Percentiles rank a stretch among this genome's conserved stretches.
Evolutionary conservation across 257 asterid genomes (phyloP).

Genomic region (Nemophila menziesii): DNA sequence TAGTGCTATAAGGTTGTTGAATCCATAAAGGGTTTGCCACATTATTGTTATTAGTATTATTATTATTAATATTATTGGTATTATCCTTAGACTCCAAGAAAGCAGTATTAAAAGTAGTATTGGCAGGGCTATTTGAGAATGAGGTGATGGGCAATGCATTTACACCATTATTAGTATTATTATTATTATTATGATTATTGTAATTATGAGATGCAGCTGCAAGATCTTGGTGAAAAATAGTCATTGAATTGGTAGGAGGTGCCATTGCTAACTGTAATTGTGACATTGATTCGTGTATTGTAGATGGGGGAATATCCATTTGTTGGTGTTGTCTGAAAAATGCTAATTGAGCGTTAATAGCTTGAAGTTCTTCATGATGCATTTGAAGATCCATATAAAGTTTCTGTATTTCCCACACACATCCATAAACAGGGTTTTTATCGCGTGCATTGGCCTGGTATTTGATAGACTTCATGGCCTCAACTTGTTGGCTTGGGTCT

Average conservation of each 20-base stretch:
- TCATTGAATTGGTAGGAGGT: constrained; percentile 17
- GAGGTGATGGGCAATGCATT: constrained; percentile 21
- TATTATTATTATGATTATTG: too few relatives aligned
- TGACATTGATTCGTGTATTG: constrained; percentile 31
- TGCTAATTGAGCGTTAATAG: constrained; percentile 48
- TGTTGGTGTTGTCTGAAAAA: constrained; percentile 43
- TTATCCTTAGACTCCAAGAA: constrained; percentile 36
- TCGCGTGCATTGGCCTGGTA: constrained; percentile 60
- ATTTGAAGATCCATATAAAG: constrained; percentile 34
- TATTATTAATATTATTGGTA: too few relatives aligned
- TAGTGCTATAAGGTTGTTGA: constrained; percentile 30
- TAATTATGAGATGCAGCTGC: constrained; percentile 15
- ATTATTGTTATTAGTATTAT: too few relatives aligned
- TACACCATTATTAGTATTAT: too few relatives aligned
- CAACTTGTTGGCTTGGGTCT: constrained; percentile 40
- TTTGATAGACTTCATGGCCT: constrained; percentile 66
- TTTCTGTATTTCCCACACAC: constrained; percentile 42
- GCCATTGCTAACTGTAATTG: constrained; percentile 50
- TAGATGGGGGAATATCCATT: constrained; percentile 25
- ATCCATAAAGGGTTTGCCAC: constrained; percentile 30
- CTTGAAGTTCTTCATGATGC: constrained; percentile 55
- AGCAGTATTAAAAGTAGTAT: constrained; percentile 17
- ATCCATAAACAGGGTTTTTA: constrained; percentile 58
- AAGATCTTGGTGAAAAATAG: constrained; percentile 31
- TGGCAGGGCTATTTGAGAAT: constrained; percentile 18